A percentile compares a stretch with the other conserved stretches of the same genome.
Evolutionary conservation across 192 early-diverging fungal species (phyloP).

Genomic region (Kickxella alabastrina): DNA sequence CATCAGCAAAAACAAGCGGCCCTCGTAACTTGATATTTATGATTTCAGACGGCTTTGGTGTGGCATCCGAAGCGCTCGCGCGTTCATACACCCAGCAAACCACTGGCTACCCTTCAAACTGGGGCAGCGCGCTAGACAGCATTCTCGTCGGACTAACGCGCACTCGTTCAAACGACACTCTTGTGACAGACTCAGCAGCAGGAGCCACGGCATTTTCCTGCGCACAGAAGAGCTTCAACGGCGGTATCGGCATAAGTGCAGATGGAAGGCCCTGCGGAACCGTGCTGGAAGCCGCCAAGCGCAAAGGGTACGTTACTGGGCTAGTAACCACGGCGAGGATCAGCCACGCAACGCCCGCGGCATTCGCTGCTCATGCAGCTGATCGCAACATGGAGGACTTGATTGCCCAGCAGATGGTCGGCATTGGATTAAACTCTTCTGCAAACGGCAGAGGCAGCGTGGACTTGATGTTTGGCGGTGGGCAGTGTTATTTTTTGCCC

Average conservation of each 20-base stretch:
- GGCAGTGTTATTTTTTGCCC: constrained; percentile 50
- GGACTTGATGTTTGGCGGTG: constrained; percentile 58
- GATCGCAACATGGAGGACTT: constrained; percentile 55
- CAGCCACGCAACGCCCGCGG: constrained; percentile 59
- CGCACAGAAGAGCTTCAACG: constrained; percentile 55
- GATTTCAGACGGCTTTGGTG: constrained; percentile 62
- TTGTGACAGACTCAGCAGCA: constrained; percentile 60
- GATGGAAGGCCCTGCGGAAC: constrained; percentile 53
- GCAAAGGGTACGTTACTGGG: constrained; percentile 44
- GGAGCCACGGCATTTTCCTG: constrained; percentile 61
- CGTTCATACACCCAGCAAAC: constrained; percentile 38
- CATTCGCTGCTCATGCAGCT: constrained; percentile 55
- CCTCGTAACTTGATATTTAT: constrained; percentile 60
- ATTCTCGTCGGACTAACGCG: constrained; percentile 52
- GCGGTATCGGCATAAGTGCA: constrained; percentile 49
- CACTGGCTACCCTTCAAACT: not conserved
- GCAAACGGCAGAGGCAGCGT: constrained; percentile 12
- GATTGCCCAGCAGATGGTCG: constrained; percentile 54
- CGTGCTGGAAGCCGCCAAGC: constrained; percentile 58
- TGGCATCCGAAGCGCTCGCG: constrained; percentile 56
- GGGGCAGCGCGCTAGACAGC: constrained; percentile 47
- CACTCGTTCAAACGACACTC: constrained; percentile 51
- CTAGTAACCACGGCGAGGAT: constrained; percentile 59
- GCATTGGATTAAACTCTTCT: constrained; percentile 16
- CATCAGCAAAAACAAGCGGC: too few species aligned